Base-by-base conservation (phyloP, 805 yeast species). In the Candida argentea region DNA sequence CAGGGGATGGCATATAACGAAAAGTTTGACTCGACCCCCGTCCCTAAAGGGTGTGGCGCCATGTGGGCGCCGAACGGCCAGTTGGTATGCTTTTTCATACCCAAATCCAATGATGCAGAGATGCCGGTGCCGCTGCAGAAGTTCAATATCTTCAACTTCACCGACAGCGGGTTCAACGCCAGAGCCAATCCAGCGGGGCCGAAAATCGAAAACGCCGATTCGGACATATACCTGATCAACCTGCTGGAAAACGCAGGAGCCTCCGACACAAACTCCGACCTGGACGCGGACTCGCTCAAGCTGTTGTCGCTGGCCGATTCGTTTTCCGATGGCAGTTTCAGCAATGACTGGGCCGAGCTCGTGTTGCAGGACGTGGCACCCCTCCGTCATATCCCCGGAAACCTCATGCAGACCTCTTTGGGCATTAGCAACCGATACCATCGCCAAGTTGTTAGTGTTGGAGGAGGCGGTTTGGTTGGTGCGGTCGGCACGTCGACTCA, bases 1-100 rank as follows among this genome's bases (percentile, higher is more conserved):
- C 26, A 28, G 22, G 16, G 20, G 11, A 33, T 20, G 21, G 40
- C 37, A 23, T 30, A 22, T 20, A 32, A 15, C 25, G 36, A 60
- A 1, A 43, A 62, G 4, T 69, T 75, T 43, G 94, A 84, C 45
- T 76, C 84, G 22, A 83, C 94, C 0, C 96, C 96, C 0, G 67
- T 87, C 9, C 95, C 96, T 0, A 86, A 83, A 45, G 91, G 86
- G 6, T 87, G 95, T 57, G 95, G 95, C 6, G 95, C 94, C 0
- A 61, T 73, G 2, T 87, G 95, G 95, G 66, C 93, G 0, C 67
- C 73, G 8, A 67, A 72, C 3, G 95, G 95, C 0, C 73, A 73
- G 33, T 57, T 87, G 28, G 78, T 87, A 1, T 83, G 94, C 45
- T 87, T 87, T 43, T 85, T 84, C 52, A 69, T 78, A 6, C 75